Base-by-base conservation (phyloP, 2,329 filamentous ascomycete species). In the Pseudogymnoascus sp. region DNA sequence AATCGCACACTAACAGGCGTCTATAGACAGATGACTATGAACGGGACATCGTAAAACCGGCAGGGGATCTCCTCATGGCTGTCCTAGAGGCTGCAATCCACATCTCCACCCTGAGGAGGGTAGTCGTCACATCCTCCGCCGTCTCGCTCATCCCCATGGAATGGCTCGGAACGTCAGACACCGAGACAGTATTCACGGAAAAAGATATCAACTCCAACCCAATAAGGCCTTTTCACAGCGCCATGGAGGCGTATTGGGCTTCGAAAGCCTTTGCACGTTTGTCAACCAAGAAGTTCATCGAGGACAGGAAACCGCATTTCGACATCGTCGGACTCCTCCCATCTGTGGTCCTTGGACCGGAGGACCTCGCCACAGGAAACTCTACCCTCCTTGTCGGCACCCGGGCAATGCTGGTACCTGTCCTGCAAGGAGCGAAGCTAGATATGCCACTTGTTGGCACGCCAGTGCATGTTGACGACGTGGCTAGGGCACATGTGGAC, bases 191-290 rank as follows among this genome's bases (percentile, higher is more conserved):
- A 7, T 60, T 38, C 16, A 60, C 43, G 19, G 45, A 55, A 33
- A 55, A 12, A 10, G 45, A 55, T 26, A 55, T 55, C 1, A 55
- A 55, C 26, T 55, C 45, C 26, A 31, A 33, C 26, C 45, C 45
- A 23, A 60, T 5, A 29, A 39, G 38, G 5, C 58, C 58, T 2
- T 60, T 60, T 3, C 19, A 41, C 8, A 38, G 33, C 14, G 33
- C 29, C 2, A 60, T 71, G 67, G 64, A 69, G 61, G 69, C 69
- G 3, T 71, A 71, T 45, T 70, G 63, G 39, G 66, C 65, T 21
- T 68, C 68, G 4, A 70, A 70, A 37, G 65, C 65, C 2, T 64
- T 69, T 0, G 63, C 70, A 31, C 66, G 68, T 31, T 62, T 63
- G 10, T 65, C 65, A 1, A 67, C 66, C 8, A 62, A 58, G 14